Conservation (phyloP, 768 basidiomycete genomes). For the Suillus subluteus region DNA sequence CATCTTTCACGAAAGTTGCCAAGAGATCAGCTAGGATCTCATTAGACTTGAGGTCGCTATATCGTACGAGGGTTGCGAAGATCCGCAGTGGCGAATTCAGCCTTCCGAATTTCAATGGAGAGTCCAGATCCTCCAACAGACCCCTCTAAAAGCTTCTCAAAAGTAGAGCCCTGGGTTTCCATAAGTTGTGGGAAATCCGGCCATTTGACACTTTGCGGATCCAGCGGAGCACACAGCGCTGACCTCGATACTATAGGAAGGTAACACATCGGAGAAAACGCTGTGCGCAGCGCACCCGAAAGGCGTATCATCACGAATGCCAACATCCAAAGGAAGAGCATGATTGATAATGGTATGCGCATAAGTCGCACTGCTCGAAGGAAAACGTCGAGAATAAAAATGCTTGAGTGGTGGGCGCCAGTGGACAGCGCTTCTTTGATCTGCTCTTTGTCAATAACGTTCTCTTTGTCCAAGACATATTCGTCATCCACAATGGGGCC, state of each 20-base stretch:
- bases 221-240: constrained; percentile 41
- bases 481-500: constrained; percentile 30
- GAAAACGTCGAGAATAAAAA: constrained; percentile 54
- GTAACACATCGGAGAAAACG: constrained; percentile 61
- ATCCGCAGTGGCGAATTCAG: constrained; percentile 77
- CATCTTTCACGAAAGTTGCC: constrained; percentile 58
- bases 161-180: constrained; percentile 60
- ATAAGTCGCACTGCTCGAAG: constrained; percentile 51
- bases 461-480: constrained; percentile 6
- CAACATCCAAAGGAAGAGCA: constrained; percentile 56
- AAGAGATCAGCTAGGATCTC: constrained; percentile 60
- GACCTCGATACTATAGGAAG: constrained; percentile 60
- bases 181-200: constrained; percentile 67
- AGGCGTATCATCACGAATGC: constrained; percentile 46
- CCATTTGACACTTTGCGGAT: constrained; percentile 37
- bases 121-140: constrained; percentile 60
- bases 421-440: constrained; percentile 25
- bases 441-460: constrained; percentile 21
- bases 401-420: constrained; percentile 31
- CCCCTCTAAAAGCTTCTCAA: constrained; percentile 65
- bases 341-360: constrained; percentile 56
- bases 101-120: constrained; percentile 71
- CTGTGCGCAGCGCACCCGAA: constrained; percentile 45
- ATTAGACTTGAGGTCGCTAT: constrained; percentile 63
- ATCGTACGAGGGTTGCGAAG: constrained; percentile 61